Percentiles rank a stretch among this genome's conserved stretches.
Evolutionary conservation across 225 moss, liverwort and hornwort genomes (phyloP).

Genomic region (Pseudisothecium myosuroides): DNA sequence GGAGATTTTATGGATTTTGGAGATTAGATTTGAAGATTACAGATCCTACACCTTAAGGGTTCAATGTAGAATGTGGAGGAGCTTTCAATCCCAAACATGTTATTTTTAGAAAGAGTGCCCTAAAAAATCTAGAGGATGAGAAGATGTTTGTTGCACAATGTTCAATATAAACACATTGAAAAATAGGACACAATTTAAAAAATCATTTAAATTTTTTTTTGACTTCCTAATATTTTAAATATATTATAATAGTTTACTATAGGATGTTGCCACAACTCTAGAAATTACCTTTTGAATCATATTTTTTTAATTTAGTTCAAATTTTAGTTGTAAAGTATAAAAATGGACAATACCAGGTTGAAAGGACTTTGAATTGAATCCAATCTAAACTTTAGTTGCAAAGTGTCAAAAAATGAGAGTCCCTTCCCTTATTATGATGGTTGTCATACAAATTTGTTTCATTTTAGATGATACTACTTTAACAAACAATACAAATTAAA

Average conservation of each 20-base stretch:
- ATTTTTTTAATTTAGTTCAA: neutral
- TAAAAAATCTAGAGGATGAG: neutral
- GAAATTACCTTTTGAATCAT: neutral
- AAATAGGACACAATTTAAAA: rapidly evolving
- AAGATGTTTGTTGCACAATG: neutral
- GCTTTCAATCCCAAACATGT: too few relatives aligned
- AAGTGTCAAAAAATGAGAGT: neutral
- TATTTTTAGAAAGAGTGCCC: neutral
- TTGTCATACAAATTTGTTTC: neutral
- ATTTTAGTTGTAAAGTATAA: neutral
- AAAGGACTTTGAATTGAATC: neutral
- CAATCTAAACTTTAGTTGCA: neutral
- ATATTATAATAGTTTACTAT: neutral
- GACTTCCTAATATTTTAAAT: neutral
- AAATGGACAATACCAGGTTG: neutral
- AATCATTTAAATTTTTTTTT: rapidly evolving
- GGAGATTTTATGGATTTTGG: neutral
- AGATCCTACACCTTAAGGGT: too few relatives aligned
- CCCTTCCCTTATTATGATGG: rapidly evolving
- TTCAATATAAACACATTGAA: neutral
- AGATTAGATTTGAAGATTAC: neutral
- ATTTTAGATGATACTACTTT: too few relatives aligned
- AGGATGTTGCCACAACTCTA: rapidly evolving
- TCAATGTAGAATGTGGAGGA: neutral
- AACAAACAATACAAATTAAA: neutral